These are phyloP conservation scores for Neofusicoccum sp. DNA, from an alignment of 2,329 filamentous ascomycete species.

Conservation along the genomic window DNA sequence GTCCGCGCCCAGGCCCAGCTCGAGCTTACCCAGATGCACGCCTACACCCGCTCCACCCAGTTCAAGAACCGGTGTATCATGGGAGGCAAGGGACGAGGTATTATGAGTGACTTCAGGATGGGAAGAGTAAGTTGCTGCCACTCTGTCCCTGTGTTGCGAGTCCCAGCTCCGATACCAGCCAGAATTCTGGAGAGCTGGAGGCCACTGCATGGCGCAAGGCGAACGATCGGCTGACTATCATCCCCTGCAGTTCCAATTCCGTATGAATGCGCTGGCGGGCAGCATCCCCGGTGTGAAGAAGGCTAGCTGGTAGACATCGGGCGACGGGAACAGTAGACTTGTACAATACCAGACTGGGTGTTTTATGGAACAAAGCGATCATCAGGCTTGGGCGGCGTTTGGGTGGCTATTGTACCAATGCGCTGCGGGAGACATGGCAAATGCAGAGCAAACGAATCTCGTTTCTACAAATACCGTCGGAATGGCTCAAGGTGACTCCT, in stretches of 20 bases:
- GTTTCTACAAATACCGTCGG: background rate
- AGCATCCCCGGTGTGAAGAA: conserved; percentile 90
- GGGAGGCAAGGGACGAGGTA: conserved; percentile 84
- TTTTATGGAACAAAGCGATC: background rate
- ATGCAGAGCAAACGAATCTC: background rate
- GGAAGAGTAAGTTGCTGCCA: conserved; percentile 66
- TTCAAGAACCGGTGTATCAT: conserved; percentile 91
- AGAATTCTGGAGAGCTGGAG: background rate
- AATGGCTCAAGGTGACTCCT: background rate
- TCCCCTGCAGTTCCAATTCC: conserved; percentile 76
- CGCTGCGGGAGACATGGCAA: no score
- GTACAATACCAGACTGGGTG: conserved; percentile 7
- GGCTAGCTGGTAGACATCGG: conserved; percentile 76
- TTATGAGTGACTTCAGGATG: conserved; percentile 92
- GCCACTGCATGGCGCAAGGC: background rate
- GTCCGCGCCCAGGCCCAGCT: conserved; percentile 89
- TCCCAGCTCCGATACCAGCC: background rate
- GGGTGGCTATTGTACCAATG: conserved; percentile 2
- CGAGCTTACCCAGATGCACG: conserved; percentile 91
- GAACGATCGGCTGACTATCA: background rate
- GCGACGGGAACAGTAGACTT: background rate
- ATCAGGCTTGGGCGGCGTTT: conserved; percentile 31
- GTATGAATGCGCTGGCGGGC: conserved; percentile 81
- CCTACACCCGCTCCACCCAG: conserved; percentile 89
- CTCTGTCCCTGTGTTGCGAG: background rate